Evolutionary conservation across 768 basidiomycete genomes (phyloP).

Genomic region (Fistulinella prunicolor): DNA sequence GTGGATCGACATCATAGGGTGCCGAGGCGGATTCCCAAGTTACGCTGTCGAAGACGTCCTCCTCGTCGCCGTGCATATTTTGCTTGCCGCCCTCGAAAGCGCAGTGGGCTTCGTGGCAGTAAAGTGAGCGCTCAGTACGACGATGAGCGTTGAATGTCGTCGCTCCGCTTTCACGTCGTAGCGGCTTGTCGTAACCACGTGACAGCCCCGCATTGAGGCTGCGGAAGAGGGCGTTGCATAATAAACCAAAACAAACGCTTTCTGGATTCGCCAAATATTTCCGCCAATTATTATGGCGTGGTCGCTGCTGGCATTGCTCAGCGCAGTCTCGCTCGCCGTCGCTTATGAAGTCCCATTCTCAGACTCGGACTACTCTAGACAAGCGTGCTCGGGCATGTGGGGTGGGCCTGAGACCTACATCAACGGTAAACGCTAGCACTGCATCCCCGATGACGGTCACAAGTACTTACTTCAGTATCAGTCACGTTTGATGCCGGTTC

Average conservation of each 20-base stretch:
- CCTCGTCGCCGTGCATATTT: conserved; percentile 79
- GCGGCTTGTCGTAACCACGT: conserved; percentile 27
- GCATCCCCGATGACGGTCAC: conserved; percentile 5
- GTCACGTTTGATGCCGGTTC: conserved; percentile 68
- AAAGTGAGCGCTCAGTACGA: too few species aligned
- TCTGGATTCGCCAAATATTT: too few species aligned
- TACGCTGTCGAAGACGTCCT: conserved; percentile 89
- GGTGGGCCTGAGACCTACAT: conserved; percentile 74
- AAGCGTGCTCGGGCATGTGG: conserved; percentile 97
- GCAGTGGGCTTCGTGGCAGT: too few species aligned
- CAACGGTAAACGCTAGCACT: conserved; percentile 54
- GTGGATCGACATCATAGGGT: conserved; percentile 47
- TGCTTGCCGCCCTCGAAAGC: background rate
- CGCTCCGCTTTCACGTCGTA: too few species aligned
- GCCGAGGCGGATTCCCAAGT: conserved; percentile 81
- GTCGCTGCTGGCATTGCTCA: conserved; percentile 24
- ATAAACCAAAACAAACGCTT: conserved; percentile 30
- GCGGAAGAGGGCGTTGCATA: conserved; percentile 9
- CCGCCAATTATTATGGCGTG: conserved; percentile 18
- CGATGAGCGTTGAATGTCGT: conserved; percentile 1
- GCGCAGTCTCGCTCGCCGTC: conserved; percentile 34
- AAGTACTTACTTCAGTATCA: conserved; percentile 30
- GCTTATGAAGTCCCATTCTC: conserved; percentile 65
- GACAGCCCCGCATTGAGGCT: conserved; percentile 14
- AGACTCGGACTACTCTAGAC: conserved; percentile 79